These are phyloP conservation scores for Amanita phalloides DNA, from an alignment of 768 basidiomycete species.

Conservation along the genomic window DNA sequence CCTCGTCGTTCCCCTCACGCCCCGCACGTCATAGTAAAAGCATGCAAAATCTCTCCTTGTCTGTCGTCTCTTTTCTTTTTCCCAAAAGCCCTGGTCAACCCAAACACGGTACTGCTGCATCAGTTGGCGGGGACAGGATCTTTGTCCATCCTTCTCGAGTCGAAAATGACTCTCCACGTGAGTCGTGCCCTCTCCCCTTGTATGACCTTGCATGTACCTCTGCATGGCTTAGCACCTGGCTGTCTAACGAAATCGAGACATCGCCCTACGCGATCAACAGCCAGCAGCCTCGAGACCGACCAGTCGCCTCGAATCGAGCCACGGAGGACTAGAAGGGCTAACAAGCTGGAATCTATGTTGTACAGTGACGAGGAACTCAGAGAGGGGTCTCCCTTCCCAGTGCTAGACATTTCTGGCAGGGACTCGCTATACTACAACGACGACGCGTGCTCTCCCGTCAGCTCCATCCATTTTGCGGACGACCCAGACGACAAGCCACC, in stretches of 20 bases:
- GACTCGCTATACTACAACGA: neutral
- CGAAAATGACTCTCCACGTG: neutral
- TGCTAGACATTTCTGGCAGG: neutral
- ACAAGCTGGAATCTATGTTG: neutral
- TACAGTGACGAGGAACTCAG: neutral
- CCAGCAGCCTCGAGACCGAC: too few species aligned
- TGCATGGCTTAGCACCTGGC: neutral
- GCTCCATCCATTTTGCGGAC: conserved; percentile 1
- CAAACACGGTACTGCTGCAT: neutral
- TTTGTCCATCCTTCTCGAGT: neutral
- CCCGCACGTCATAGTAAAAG: neutral
- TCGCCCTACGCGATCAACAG: neutral
- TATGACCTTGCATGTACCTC: neutral
- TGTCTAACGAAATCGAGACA: neutral
- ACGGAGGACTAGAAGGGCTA: neutral
- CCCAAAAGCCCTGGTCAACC: neutral
- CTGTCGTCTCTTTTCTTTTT: neutral
- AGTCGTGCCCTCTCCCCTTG: neutral
- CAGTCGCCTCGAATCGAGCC: neutral
- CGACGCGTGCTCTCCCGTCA: neutral
- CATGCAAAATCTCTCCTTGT: neutral
- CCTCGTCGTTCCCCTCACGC: neutral
- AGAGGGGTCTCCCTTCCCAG: neutral
- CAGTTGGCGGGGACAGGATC: neutral
- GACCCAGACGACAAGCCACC: conserved; percentile 3